Base-by-base conservation (phyloP, 2,329 filamentous ascomycete species). In the Neophaeococcomyces mojaviensis region DNA sequence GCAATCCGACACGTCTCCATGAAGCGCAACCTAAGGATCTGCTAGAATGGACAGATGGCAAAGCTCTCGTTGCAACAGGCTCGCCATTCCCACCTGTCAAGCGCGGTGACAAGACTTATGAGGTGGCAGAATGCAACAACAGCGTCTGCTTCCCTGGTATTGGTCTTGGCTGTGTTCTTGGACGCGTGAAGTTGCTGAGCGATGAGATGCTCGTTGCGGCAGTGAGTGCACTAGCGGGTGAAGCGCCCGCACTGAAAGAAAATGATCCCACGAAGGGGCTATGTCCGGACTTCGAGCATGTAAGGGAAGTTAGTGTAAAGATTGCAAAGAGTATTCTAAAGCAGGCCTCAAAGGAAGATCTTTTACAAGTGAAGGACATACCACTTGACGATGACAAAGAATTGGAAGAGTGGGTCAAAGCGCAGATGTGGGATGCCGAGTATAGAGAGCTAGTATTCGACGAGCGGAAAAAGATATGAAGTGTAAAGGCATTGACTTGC, bases 51-150 rank as follows among this genome's bases (percentile, higher is more conserved):
- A 90, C 86, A 0, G 66, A 83, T 35, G 87, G 88, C 1, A 80
- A 79, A 53, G 87, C 81, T 0, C 73, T 94, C 2, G 81, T 92
- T 3, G 86, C 88, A 0, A 94, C 88, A 0, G 88, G 88, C 3
- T 87, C 82, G 7, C 88, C 88, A 0, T 94, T 94, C 61, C 73
- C 77, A 1, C 82, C 88, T 0, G 86, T 92, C 12, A 76, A 76
- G 41, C 76, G 74, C 44, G 64, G 73, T 13, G 76, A 76, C 0
- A 68, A 66, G 34, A 68, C 71, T 55, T 73, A 74, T 45, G 74
- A 79, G 34, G 72, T 81, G 15, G 86, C 86, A 19, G 88, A 94
- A 64, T 94, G 88, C 68, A 94, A 94, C 68, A 94, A 94, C 66
- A 84, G 81, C 1, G 85, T 86, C 28, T 84, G 84, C 13, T 94